Conservation (phyloP, 495 filamentous ascomycete species). For the Xylaria flabelliformis region DNA sequence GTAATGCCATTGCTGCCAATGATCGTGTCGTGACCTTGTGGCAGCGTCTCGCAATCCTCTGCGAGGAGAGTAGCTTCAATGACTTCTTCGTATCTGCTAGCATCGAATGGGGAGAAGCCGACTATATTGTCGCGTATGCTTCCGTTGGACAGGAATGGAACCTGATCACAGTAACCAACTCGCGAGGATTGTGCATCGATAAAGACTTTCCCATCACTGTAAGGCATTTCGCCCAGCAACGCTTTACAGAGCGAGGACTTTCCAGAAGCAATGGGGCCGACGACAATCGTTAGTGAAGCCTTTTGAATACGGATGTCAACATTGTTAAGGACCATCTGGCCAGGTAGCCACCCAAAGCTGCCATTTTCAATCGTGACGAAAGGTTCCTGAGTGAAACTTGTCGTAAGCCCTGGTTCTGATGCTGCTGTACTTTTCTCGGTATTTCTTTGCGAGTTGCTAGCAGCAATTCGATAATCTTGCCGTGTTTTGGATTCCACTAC, state of each 20-base stretch:
- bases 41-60: conserved; percentile 55
- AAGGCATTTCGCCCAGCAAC: conserved; percentile 57
- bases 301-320: neutral
- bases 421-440: neutral
- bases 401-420: neutral
- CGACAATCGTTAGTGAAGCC: conserved; percentile 41
- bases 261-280: conserved; percentile 58
- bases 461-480: neutral
- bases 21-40: conserved; percentile 65
- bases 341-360: neutral
- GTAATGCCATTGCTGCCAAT: conserved; percentile 70
- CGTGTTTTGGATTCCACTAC: neutral
- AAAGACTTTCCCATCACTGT: conserved; percentile 18
- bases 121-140: conserved; percentile 66
- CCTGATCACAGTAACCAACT: conserved; percentile 42
- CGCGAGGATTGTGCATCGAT: neutral
- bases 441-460: neutral
- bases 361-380: neutral
- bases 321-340: neutral
- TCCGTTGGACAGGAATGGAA: conserved; percentile 61
- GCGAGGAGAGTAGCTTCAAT: conserved; percentile 65
- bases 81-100: conserved; percentile 65
- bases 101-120: conserved; percentile 56
- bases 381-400: neutral
- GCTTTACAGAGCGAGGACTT: conserved; percentile 59